Base-by-base conservation (phyloP, 2,329 filamentous ascomycete species). In the Fusarium avenaceum region DNA sequence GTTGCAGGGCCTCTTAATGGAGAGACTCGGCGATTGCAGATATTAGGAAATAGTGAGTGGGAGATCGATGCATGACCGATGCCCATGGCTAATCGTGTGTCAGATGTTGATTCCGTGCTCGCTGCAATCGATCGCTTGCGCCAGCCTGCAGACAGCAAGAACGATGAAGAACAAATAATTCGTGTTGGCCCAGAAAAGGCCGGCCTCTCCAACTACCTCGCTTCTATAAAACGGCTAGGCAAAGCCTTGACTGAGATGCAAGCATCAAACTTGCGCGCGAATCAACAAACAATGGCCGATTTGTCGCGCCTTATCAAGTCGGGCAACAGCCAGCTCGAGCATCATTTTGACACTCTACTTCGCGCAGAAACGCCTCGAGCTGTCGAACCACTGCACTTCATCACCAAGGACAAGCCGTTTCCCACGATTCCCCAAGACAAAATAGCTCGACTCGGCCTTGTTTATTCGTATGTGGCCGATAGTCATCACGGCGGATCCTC, bases 1-100 rank as follows among this genome's bases (percentile, higher is more conserved):
- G 94, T 96, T 13, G 94, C 96, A 57, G 93, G 93, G 1, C 96
- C 96, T 10, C 90, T 99, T 42, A 96, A 94, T 76, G 92, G 92
- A 73, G 96, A 97, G 79, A 98, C 96, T 1, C 92, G 93, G 79
- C 91, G 90, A 66, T 85, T 98, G 22, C 96, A 98, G 79, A 87
- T 90, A n/a, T 88, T 96, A 35, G 94, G 92, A 70, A 89, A 87
- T 70, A 99, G 90, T 92, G 59, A 47, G 60, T 33, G 17, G n/a
- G 17, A 20, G 9, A 42, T 77, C 24, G 45, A 51, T 40, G 20
- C 54, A 20, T 45, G 43, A 28, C 17, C 44, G 48, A 42, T 26
- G 22, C 20, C 24, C 10, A 48, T 43, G 57, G 39, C 71, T 75
- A 57, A 72, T 57, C 33, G 14, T 38, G 22, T 38, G 24, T 35